Evolutionary conservation across 2,329 filamentous ascomycete species (phyloP).

Genomic region (Ceratocystiopsis minuta): DNA sequence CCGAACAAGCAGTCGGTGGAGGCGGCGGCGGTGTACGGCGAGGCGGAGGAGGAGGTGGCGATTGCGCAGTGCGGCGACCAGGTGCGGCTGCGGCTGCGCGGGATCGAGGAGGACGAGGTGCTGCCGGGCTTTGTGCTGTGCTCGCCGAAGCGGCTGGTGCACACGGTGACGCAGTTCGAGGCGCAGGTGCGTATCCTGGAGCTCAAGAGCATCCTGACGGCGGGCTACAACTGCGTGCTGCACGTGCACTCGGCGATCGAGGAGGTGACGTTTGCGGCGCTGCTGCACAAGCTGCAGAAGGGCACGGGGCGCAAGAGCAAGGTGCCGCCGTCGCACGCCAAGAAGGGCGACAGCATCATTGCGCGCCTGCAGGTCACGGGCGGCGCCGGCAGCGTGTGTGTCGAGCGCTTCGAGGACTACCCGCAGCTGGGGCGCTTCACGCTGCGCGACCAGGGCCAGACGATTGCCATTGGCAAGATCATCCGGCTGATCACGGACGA

Average conservation of each 20-base stretch:
- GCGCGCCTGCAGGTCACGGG: constrained; percentile 77
- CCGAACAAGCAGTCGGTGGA: constrained; percentile 72
- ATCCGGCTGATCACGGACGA: constrained; percentile 52
- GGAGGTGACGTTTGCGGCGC: constrained; percentile 76
- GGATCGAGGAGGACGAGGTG: constrained; percentile 94
- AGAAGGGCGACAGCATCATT: constrained; percentile 67
- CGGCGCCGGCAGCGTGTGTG: constrained; percentile 70
- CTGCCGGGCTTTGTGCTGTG: constrained; percentile 90
- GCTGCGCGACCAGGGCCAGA: constrained; percentile 82
- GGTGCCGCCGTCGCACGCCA: constrained; percentile 79
- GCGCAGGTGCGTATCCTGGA: constrained; percentile 93
- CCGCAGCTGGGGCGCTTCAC: constrained; percentile 86
- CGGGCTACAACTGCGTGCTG: constrained; percentile 93
- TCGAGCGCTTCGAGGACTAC: constrained; percentile 92
- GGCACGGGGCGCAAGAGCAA: constrained; percentile 89
- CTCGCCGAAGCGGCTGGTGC: constrained; percentile 81
- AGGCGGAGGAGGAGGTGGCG: constrained; percentile 81
- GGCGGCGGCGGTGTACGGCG: constrained; percentile 75
- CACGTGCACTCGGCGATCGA: constrained; percentile 96
- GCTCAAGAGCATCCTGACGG: constrained; percentile 80
- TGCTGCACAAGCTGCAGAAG: constrained; percentile 90
- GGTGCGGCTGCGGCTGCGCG: constrained; percentile 76
- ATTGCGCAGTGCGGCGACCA: constrained; percentile 85
- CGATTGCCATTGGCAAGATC: constrained; percentile 98
- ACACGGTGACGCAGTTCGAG: constrained; percentile 79